These are phyloP conservation scores for Lactuca sativa DNA, from an alignment of 129 eudicot genomes.

Conservation along the genomic window DNA sequence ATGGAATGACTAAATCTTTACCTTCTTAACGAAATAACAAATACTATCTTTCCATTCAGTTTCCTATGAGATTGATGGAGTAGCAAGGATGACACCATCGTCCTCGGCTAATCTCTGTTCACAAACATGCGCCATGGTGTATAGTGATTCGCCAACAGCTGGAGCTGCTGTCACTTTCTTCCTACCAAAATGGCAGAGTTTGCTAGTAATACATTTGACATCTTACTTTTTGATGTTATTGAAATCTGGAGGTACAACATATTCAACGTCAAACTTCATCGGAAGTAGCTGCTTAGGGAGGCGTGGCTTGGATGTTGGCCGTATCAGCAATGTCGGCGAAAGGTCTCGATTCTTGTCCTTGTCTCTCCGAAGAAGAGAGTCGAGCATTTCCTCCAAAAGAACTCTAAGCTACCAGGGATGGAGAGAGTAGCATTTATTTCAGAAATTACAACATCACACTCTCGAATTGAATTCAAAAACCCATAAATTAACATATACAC, in stretches of 20 bases:
- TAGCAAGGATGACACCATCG: slow-evolving; percentile 27
- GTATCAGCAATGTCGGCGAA: slow-evolving; percentile 80
- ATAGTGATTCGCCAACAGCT: slow-evolving; percentile 50
- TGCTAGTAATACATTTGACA: not conserved
- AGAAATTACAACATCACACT: not conserved
- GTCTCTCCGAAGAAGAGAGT: slow-evolving; percentile 62
- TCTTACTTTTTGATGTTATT: slow-evolving; percentile 15
- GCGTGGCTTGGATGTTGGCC: slow-evolving; percentile 73
- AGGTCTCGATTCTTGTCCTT: slow-evolving; percentile 57
- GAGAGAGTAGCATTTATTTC: slow-evolving; percentile 46
- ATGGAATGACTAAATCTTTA: slow-evolving; percentile 20
- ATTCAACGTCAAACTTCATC: too few relatives aligned
- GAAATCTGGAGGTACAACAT: slow-evolving; percentile 12
- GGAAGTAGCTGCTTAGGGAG: slow-evolving; percentile 59
- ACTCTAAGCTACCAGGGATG: slow-evolving; percentile 58
- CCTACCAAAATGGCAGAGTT: slow-evolving; percentile 50
- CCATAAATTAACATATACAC: not conserved
- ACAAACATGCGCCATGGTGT: slow-evolving; percentile 20
- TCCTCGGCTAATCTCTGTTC: slow-evolving; percentile 24
- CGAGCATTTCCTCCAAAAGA: slow-evolving; percentile 92
- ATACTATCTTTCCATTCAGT: slow-evolving; percentile 61
- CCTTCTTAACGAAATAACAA: slow-evolving; percentile 72
- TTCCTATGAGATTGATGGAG: slow-evolving; percentile 24
- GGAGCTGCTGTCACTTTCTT: slow-evolving; percentile 38
- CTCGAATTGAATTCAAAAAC: slow-evolving; percentile 32